Percentiles rank a stretch among this genome's conserved stretches.
These are phyloP conservation scores for Blastocladiella britannica DNA, from an alignment of 192 early-diverging fungal genomes.

Conservation along the genomic window DNA sequence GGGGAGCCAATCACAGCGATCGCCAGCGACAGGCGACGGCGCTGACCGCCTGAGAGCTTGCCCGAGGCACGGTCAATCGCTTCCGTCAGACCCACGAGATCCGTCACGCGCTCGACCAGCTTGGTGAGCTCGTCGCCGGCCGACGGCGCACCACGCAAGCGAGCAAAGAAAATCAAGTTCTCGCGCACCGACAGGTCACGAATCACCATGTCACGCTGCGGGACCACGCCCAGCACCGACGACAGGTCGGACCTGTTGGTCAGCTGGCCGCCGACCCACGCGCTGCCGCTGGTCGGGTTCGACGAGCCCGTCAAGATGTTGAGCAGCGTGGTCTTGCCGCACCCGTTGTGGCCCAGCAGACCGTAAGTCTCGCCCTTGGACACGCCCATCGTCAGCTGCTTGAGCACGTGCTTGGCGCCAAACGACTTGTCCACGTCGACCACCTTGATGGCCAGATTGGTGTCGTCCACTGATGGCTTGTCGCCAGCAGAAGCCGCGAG, in stretches of 20 bases:
- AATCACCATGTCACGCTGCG: not conserved
- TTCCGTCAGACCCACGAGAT: not conserved
- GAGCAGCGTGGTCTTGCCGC: not conserved
- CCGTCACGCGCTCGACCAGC: not conserved
- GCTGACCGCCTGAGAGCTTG: slow-evolving; percentile 12
- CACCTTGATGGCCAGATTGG: no score
- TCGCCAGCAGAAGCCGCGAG: no score
- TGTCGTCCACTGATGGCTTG: no score
- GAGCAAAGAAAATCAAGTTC: not conserved
- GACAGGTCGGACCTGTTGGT: no score
- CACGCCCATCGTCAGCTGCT: no score
- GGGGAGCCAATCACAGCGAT: slow-evolving; percentile 12
- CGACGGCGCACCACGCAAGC: not conserved
- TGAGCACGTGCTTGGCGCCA: no score
- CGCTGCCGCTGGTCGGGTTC: not conserved
- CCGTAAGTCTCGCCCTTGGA: no score
- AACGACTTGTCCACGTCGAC: no score
- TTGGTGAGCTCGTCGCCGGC: not conserved
- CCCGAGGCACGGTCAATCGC: no score
- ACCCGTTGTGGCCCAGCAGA: no score
- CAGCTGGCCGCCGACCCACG: not conserved
- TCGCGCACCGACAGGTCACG: not conserved
- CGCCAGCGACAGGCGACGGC: slow-evolving; percentile 11
- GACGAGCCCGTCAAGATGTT: not conserved
- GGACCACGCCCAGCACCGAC: not conserved